Percentiles rank a stretch among this genome's conserved stretches.
Conservation (phyloP, 208 protist genomes). For the Acanthamoeba comandoni region DNA sequence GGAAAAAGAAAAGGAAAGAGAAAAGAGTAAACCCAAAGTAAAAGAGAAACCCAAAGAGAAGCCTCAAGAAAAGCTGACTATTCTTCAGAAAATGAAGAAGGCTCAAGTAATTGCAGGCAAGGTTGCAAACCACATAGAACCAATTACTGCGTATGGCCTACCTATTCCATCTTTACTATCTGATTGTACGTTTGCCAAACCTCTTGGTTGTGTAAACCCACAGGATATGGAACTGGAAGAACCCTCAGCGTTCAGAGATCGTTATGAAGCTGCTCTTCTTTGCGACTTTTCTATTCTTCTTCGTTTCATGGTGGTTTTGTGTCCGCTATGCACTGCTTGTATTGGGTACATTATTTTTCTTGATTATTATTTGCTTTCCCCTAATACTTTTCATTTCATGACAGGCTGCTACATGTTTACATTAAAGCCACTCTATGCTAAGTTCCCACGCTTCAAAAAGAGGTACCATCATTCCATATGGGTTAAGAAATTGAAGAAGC, state of each 20-base stretch:
- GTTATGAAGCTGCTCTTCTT: slow-evolving; percentile 52
- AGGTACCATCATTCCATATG: slow-evolving; percentile 55
- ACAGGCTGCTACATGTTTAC: slow-evolving; percentile 72
- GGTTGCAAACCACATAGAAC: slow-evolving; percentile 61
- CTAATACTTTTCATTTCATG: too few relatives aligned
- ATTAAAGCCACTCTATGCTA: slow-evolving; percentile 51
- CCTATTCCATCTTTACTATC: background rate
- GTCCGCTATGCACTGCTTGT: slow-evolving; percentile 37
- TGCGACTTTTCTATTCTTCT: slow-evolving; percentile 58
- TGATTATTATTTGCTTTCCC: too few relatives aligned
- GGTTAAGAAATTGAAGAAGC: slow-evolving; percentile 35
- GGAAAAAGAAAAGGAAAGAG: slow-evolving; percentile 22
- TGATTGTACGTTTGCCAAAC: background rate
- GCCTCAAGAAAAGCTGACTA: slow-evolving; percentile 25
- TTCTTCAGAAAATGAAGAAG: slow-evolving; percentile 44
- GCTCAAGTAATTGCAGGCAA: slow-evolving; percentile 41
- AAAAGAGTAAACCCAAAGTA: slow-evolving; percentile 1
- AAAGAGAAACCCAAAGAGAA: background rate
- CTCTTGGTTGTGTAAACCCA: background rate
- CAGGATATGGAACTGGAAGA: slow-evolving; percentile 73
- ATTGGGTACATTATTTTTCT: slow-evolving; percentile 22
- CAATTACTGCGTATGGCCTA: slow-evolving; percentile 22
- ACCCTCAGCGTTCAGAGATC: slow-evolving; percentile 38
- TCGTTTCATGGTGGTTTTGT: slow-evolving; percentile 64
- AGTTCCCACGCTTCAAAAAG: slow-evolving; percentile 64